Conservation (phyloP, 164 flowering plant genomes). For the Annona squamosa region DNA sequence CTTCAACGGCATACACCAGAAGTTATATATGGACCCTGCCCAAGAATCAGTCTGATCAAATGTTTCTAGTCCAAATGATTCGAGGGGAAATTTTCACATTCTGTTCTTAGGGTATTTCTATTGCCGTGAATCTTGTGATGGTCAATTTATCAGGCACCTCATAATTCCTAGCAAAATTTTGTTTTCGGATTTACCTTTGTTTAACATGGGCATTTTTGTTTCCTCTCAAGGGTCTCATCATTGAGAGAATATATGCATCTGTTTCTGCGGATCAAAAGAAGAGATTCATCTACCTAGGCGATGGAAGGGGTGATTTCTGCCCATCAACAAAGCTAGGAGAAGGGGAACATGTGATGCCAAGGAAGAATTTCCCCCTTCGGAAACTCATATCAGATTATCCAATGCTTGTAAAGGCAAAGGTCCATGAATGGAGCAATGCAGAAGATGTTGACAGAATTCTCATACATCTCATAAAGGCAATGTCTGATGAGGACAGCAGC, state of each 20-base stretch:
- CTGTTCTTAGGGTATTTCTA: neutral
- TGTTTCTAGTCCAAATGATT: neutral
- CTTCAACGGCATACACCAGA: too few relatives aligned
- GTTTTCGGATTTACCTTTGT: neutral
- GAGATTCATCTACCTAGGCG: slow-evolving; percentile 66
- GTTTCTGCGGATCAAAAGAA: slow-evolving; percentile 12
- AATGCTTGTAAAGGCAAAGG: slow-evolving; percentile 42
- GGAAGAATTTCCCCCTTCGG: slow-evolving; percentile 63
- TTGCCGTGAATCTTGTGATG: neutral
- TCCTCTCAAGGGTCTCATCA: slow-evolving; percentile 46
- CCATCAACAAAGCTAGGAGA: slow-evolving; percentile 53
- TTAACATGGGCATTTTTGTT: neutral
- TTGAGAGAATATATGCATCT: slow-evolving; percentile 40
- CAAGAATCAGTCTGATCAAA: neutral
- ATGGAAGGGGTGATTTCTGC: slow-evolving; percentile 76
- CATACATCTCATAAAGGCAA: slow-evolving; percentile 28
- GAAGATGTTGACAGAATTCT: slow-evolving; percentile 53
- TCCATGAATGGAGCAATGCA: slow-evolving; percentile 67
- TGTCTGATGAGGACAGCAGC: neutral
- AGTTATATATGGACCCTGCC: neutral
- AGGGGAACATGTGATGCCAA: slow-evolving; percentile 75
- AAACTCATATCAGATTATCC: slow-evolving; percentile 31
- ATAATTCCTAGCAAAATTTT: neutral
- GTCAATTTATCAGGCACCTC: neutral
- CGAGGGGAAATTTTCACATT: neutral